These are phyloP conservation scores for Vitis vinifera DNA, from an alignment of 164 flowering plant genomes.

Conservation along the genomic window DNA sequence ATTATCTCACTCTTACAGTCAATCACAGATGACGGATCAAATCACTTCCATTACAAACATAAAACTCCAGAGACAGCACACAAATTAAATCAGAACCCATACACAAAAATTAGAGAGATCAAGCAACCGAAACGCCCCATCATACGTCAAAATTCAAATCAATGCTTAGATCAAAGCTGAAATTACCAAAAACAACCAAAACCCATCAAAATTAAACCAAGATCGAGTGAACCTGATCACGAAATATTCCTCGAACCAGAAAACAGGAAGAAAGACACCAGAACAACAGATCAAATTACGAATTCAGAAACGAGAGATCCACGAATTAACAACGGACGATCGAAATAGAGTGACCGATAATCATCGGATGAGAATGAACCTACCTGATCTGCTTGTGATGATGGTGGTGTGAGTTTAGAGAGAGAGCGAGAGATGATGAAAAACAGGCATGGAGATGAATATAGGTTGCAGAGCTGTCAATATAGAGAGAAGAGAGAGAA, in stretches of 20 bases:
- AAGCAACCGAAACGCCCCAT: neutral
- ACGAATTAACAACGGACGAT: neutral
- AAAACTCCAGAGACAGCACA: neutral
- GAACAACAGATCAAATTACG: neutral
- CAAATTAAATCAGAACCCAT: neutral
- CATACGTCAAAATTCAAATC: neutral
- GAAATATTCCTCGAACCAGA: neutral
- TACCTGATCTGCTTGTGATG: slow-evolving; percentile 18
- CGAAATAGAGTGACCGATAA: neutral
- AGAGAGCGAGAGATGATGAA: slow-evolving; percentile 8
- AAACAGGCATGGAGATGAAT: slow-evolving; percentile 8
- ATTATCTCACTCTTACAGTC: neutral
- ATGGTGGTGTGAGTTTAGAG: slow-evolving; percentile 6
- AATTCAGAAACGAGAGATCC: neutral
- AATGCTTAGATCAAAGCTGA: slow-evolving; percentile 8
- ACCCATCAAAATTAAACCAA: neutral
- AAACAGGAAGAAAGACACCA: neutral
- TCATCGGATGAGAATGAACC: neutral
- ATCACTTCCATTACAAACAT: neutral
- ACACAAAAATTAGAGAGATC: neutral
- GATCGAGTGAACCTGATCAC: neutral
- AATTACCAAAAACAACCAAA: neutral
- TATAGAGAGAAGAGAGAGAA: slow-evolving; percentile 12
- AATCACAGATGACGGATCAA: neutral
- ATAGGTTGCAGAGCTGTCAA: slow-evolving; percentile 32